Conservation (phyloP, 2,329 filamentous ascomycete genomes). For the Fusarium proliferatum region DNA sequence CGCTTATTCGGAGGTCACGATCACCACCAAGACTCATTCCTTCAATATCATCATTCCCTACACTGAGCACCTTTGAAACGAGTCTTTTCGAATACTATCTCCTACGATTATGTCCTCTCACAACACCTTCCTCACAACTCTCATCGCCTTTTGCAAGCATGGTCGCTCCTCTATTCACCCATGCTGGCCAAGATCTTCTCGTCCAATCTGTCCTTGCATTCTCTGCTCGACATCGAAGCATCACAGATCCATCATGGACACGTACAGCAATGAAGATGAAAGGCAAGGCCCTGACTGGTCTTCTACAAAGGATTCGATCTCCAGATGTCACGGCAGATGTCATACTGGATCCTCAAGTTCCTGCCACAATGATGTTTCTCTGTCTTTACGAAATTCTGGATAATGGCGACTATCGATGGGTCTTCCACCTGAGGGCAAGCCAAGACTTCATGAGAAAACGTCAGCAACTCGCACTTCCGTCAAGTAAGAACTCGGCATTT, state of each 20-base stretch:
- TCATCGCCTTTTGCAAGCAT: conserved; percentile 35
- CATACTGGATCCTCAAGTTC: conserved; percentile 34
- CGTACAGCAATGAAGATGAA: conserved; percentile 34
- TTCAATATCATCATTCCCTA: conserved; percentile 25
- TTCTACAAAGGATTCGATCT: conserved; percentile 21
- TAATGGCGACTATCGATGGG: conserved; percentile 52
- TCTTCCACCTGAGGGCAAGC: conserved; percentile 59
- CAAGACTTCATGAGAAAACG: conserved; percentile 58
- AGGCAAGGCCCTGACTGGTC: conserved; percentile 17
- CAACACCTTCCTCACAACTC: conserved; percentile 31
- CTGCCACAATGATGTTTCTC: conserved; percentile 41
- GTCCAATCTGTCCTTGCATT: conserved; percentile 37
- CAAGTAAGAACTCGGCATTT: not conserved
- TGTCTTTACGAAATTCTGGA: conserved; percentile 42
- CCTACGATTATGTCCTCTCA: conserved; percentile 35
- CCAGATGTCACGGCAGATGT: conserved; percentile 22
- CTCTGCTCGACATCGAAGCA: conserved; percentile 36
- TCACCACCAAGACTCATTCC: not conserved
- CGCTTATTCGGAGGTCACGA: conserved; percentile 1
- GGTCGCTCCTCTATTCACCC: conserved; percentile 37
- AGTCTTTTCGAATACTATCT: conserved; percentile 41
- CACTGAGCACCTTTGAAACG: conserved; percentile 8
- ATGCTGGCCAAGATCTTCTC: conserved; percentile 30
- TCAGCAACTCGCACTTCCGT: conserved; percentile 41
- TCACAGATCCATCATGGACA: conserved; percentile 30